These are phyloP conservation scores for Venturiaceae sp. DNA, from an alignment of 2,329 filamentous ascomycete species.

Conservation along the genomic window DNA sequence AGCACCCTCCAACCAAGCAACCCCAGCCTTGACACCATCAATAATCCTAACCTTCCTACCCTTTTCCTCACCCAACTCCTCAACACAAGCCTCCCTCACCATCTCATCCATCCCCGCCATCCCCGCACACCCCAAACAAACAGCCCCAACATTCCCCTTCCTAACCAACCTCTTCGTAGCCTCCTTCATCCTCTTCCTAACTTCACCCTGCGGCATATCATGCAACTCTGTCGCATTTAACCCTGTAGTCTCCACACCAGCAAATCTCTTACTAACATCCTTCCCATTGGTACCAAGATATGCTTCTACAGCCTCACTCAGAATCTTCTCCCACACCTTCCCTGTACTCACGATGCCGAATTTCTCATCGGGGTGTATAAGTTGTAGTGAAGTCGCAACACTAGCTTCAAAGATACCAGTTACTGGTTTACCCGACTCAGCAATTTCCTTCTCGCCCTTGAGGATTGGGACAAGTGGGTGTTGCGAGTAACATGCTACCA, in stretches of 20 bases:
- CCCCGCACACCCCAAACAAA: conserved; percentile 82
- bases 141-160: conserved; percentile 48
- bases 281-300: conserved; percentile 45
- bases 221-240: conserved; percentile 75
- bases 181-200: conserved; percentile 55
- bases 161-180: conserved; percentile 59
- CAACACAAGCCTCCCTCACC: conserved; percentile 59
- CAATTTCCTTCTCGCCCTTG: conserved; percentile 30
- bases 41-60: conserved; percentile 58
- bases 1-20: conserved; percentile 50
- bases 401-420: conserved; percentile 85
- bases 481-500: conserved; percentile 82
- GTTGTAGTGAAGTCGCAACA: conserved; percentile 53
- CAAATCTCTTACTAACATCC: conserved; percentile 45
- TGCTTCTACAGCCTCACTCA: conserved; percentile 53
- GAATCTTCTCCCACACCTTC: conserved; percentile 67
- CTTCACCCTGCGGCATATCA: conserved; percentile 51
- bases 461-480: conserved; percentile 65
- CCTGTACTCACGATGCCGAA: conserved; percentile 92
- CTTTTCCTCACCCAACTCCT: conserved; percentile 50
- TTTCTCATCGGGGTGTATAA: conserved; percentile 37
- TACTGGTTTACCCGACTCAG: conserved; percentile 41
- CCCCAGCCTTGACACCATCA: conserved; percentile 67
- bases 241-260: conserved; percentile 74
- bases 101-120: conserved; percentile 79